Conservation (phyloP, 257 asterid genomes). For the Lantana camara region DNA sequence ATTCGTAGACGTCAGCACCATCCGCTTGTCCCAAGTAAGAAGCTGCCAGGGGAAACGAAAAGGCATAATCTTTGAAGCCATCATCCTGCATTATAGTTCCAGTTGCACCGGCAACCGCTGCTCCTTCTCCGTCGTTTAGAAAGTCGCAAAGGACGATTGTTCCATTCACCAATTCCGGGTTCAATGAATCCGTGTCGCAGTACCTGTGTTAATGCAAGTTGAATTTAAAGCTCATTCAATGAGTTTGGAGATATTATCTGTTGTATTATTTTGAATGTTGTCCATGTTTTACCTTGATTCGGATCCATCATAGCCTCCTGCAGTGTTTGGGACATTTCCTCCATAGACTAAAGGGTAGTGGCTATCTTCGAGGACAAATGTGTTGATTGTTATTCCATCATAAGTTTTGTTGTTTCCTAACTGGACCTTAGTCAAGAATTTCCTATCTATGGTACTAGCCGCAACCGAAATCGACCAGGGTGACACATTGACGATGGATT, state of each 20-base stretch:
- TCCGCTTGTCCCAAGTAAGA: constrained; percentile 32
- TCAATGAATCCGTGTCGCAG: constrained; percentile 42
- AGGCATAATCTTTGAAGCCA: constrained; percentile 43
- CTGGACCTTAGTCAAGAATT: constrained; percentile 31
- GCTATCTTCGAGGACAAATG: constrained; percentile 17
- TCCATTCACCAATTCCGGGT: constrained; percentile 39
- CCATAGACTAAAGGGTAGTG: constrained; percentile 40
- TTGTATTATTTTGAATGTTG: too few relatives aligned
- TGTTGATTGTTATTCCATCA: constrained; percentile 39
- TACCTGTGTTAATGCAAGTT: constrained; percentile 36
- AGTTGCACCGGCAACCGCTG: constrained; percentile 31
- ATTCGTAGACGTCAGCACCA: constrained; percentile 12
- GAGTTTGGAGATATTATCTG: too few relatives aligned
- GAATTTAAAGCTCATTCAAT: too few relatives aligned
- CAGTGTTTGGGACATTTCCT: constrained; percentile 43
- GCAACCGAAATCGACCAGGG: constrained; percentile 54
- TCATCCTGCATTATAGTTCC: constrained; percentile 53
- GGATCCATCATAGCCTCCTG: constrained; percentile 35
- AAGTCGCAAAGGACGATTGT: constrained; percentile 57
- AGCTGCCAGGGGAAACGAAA: constrained; percentile 52
- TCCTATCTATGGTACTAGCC: constrained; percentile 47
- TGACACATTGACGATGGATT: constrained; percentile 30
- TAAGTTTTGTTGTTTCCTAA: constrained; percentile 33
- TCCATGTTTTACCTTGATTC: constrained; percentile 38
- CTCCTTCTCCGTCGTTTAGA: constrained; percentile 26